A percentile compares a stretch with the other conserved stretches of the same genome.
These are phyloP conservation scores for Penicillium crustosum DNA, from an alignment of 2,329 filamentous ascomycete species.

Conservation along the genomic window DNA sequence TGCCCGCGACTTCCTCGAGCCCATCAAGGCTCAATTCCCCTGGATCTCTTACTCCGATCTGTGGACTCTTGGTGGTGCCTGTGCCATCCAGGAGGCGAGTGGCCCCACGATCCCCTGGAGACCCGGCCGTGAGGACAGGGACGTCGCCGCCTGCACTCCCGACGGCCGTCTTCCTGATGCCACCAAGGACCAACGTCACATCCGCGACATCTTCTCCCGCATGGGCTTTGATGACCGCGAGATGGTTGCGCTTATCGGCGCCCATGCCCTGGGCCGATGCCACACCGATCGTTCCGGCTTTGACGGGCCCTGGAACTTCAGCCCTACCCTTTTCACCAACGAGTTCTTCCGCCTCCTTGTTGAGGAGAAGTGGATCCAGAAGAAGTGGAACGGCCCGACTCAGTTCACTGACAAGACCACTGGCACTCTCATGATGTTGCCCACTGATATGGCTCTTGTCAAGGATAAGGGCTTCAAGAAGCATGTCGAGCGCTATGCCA, in stretches of 20 bases:
- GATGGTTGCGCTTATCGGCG: conserved; percentile 85
- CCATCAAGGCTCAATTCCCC: conserved; percentile 83
- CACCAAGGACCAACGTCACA: conserved; percentile 72
- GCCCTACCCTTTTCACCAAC: conserved; percentile 87
- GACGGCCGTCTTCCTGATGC: conserved; percentile 89
- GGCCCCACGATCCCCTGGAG: conserved; percentile 85
- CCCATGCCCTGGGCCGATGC: conserved; percentile 84
- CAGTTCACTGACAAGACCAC: conserved; percentile 87
- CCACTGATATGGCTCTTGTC: conserved; percentile 82
- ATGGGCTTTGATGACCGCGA: conserved; percentile 98
- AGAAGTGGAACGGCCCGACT: conserved; percentile 87
- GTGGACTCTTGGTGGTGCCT: conserved; percentile 86
- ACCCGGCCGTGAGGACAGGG: conserved; percentile 78
- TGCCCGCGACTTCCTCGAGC: conserved; percentile 90
- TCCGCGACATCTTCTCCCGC: conserved; percentile 88
- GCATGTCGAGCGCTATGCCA: conserved; percentile 82
- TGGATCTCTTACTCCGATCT: conserved; percentile 97
- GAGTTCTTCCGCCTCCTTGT: conserved; percentile 88
- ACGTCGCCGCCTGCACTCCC: conserved; percentile 82
- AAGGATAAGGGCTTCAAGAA: conserved; percentile 84
- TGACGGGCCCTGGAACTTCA: conserved; percentile 89
- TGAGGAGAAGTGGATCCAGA: conserved; percentile 88
- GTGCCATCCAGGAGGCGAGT: conserved; percentile 91
- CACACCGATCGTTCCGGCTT: conserved; percentile 87
- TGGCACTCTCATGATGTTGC: conserved; percentile 95